Evolutionary conservation across 768 basidiomycete genomes (phyloP).

Genomic region (Mycena rosella): DNA sequence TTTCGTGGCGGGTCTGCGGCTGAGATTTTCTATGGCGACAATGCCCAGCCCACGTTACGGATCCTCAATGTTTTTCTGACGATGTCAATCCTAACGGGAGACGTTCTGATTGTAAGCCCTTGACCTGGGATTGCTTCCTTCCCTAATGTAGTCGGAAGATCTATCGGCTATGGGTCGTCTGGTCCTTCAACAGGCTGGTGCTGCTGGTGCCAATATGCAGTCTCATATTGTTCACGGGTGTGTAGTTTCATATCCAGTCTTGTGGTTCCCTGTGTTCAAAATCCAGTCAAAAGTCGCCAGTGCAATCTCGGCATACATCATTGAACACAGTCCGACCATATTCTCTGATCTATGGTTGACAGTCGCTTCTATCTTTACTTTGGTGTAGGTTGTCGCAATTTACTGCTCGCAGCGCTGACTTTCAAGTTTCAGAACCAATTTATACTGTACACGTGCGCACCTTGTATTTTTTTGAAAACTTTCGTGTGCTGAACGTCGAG

Average conservation of each 20-base stretch:
- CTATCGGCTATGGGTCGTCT: constrained; percentile 15
- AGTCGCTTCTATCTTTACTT: not conserved
- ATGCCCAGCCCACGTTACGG: not conserved
- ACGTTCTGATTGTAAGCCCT: constrained; percentile 7
- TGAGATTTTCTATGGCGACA: not conserved
- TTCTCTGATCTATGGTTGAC: constrained; percentile 6
- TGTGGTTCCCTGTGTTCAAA: no score
- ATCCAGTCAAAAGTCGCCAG: not conserved
- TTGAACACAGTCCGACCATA: not conserved
- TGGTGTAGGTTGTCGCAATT: not conserved
- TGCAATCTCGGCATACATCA: not conserved
- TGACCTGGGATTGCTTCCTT: not conserved
- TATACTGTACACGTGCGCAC: constrained; percentile 9
- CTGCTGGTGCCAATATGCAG: not conserved
- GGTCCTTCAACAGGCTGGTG: constrained; percentile 5
- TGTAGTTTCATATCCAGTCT: not conserved
- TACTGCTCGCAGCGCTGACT: not conserved
- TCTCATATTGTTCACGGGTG: not conserved
- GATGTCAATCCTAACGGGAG: not conserved
- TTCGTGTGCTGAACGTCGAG: not conserved
- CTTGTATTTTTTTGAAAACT: not conserved
- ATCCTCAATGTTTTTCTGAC: not conserved
- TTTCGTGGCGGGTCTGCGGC: not conserved
- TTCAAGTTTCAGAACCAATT: not conserved
- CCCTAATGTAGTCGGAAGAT: not conserved